phyloP scores from a whole-genome alignment of 306 rosid genomes.

The Boehmeria nivea region DNA sequence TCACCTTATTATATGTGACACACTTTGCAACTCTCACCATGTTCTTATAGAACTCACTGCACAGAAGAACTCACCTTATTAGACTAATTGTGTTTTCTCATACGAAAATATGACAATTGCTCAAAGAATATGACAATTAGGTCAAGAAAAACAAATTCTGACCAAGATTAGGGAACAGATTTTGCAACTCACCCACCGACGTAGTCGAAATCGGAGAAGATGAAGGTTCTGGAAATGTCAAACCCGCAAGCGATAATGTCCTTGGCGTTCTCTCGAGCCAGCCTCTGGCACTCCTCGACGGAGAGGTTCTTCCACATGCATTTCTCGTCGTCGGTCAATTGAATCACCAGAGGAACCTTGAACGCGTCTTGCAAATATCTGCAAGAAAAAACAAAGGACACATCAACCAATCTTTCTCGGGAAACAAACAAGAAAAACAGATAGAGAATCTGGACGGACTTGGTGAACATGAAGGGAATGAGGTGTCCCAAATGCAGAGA shows the following conservation, averaged over 20 bases:
- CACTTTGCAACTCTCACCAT: constrained; percentile 72
- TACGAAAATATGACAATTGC: neutral
- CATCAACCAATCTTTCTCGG: neutral
- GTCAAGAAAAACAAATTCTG: too few relatives aligned
- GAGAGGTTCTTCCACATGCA: constrained; percentile 83
- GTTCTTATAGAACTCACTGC: constrained; percentile 79
- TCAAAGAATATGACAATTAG: too few relatives aligned
- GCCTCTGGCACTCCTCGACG: constrained; percentile 72
- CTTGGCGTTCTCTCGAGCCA: constrained; percentile 84
- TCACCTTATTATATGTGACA: constrained; percentile 71
- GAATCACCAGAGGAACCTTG: constrained; percentile 92
- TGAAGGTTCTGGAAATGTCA: constrained; percentile 77
- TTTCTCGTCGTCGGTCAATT: constrained; percentile 93
- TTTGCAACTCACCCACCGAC: constrained; percentile 71
- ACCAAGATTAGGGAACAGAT: neutral
- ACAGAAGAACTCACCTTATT: constrained; percentile 13
- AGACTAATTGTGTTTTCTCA: too few relatives aligned
- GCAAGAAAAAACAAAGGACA: neutral
- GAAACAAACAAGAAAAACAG: neutral
- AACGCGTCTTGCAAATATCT: constrained; percentile 96
- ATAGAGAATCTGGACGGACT: constrained; percentile 34
- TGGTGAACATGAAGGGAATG: constrained; percentile 89
- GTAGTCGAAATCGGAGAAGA: constrained; percentile 68
- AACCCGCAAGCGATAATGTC: constrained; percentile 98
- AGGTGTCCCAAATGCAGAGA: constrained; percentile 90